Conservation (phyloP, 495 filamentous ascomycete species). For the Pyronema domesticum region DNA sequence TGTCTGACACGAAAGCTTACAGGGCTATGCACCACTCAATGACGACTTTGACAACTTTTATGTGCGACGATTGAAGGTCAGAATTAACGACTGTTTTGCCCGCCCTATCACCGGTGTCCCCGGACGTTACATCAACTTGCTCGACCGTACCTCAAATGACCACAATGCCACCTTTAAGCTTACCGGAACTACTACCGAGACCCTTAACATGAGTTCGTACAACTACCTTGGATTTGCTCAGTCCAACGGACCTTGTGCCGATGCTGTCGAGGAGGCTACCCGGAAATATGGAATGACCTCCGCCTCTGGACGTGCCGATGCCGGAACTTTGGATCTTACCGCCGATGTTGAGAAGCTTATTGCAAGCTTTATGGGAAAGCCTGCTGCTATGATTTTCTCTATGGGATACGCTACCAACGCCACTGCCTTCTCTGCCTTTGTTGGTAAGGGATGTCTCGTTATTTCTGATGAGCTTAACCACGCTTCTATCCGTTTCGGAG, state of each 20-base stretch:
- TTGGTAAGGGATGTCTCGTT: constrained; percentile 78
- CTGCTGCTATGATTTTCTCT: constrained; percentile 86
- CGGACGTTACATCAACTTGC: constrained; percentile 76
- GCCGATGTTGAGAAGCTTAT: constrained; percentile 75
- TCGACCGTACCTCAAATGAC: constrained; percentile 74
- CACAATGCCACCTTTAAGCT: constrained; percentile 75
- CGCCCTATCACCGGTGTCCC: constrained; percentile 84
- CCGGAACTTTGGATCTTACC: constrained; percentile 73
- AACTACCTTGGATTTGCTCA: constrained; percentile 98
- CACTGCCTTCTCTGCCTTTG: constrained; percentile 71
- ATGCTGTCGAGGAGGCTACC: constrained; percentile 71
- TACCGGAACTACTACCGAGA: constrained; percentile 84
- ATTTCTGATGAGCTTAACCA: constrained; percentile 97
- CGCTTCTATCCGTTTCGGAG: constrained; percentile 86
- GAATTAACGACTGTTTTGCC: constrained; percentile 92
- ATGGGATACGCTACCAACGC: constrained; percentile 97
- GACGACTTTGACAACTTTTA: constrained; percentile 99
- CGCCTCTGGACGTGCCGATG: constrained; percentile 63
- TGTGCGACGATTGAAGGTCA: constrained; percentile 72
- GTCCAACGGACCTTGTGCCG: constrained; percentile 90
- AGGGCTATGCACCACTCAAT: constrained; percentile 86
- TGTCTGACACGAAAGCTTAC: not conserved
- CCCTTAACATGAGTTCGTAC: constrained; percentile 95
- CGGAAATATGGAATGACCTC: constrained; percentile 67
- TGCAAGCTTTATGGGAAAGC: constrained; percentile 83